Evolutionary conservation across 352 stramenopile genomes (phyloP).

Genomic region (Phytophthora boehmeriae): DNA sequence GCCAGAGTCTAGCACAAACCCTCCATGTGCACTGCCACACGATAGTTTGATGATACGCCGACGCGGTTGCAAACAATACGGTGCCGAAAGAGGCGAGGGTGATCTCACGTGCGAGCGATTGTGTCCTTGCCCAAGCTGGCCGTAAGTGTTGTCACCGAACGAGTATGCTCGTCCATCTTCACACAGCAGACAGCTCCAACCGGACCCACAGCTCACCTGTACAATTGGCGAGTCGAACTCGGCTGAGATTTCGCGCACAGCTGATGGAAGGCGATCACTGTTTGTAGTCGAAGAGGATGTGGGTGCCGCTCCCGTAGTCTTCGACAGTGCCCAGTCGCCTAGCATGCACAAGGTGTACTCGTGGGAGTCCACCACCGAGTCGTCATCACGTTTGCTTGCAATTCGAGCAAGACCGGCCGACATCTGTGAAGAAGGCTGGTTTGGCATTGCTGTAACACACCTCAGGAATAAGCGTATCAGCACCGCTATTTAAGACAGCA

Average conservation of each 20-base stretch:
- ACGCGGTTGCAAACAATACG: slow-evolving; percentile 30
- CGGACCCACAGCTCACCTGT: slow-evolving; percentile 49
- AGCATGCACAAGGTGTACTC: slow-evolving; percentile 65
- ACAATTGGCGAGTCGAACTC: slow-evolving; percentile 50
- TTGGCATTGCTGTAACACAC: slow-evolving; percentile 10
- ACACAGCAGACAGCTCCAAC: slow-evolving; percentile 60
- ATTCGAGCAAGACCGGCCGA: neutral
- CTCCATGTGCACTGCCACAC: slow-evolving; percentile 59
- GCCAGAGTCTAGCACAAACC: slow-evolving; percentile 61
- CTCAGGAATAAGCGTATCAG: neutral
- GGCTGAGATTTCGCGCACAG: slow-evolving; percentile 46
- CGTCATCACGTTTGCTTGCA: slow-evolving; percentile 7
- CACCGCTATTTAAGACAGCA: neutral
- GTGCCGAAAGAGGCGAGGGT: slow-evolving; percentile 20
- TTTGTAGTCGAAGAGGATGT: slow-evolving; percentile 5
- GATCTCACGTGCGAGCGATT: slow-evolving; percentile 12
- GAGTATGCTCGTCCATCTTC: slow-evolving; percentile 54
- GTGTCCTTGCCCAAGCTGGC: slow-evolving; percentile 65
- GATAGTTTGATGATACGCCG: slow-evolving; percentile 50
- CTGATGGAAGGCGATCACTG: slow-evolving; percentile 2
- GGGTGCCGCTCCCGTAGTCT: neutral
- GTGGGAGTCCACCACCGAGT: slow-evolving; percentile 13
- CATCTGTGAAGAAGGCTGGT: slow-evolving; percentile 6
- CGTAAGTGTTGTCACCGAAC: slow-evolving; percentile 61
- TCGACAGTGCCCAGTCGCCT: slow-evolving; percentile 39